A percentile compares a stretch with the other conserved stretches of the same genome.
phyloP scores from a whole-genome alignment of 495 filamentous ascomycete genomes.

The Penicillium daleae region DNA sequence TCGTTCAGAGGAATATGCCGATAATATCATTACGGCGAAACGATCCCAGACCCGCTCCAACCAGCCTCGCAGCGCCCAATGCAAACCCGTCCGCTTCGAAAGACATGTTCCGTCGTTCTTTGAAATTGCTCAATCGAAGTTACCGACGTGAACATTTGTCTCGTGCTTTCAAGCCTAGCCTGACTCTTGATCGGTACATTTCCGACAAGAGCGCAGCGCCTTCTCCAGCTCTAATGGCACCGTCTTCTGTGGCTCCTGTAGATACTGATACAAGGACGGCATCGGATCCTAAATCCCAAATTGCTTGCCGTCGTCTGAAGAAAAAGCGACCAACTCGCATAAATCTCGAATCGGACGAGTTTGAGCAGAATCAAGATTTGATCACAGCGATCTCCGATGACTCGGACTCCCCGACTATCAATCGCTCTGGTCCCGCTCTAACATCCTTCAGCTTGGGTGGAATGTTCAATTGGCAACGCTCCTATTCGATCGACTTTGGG shows the following conservation, averaged over 20 bases:
- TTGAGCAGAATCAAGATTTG: slow-evolving; percentile 23
- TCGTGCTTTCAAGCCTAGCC: slow-evolving; percentile 22
- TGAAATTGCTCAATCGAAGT: slow-evolving; percentile 33
- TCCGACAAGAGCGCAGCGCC: slow-evolving; percentile 19
- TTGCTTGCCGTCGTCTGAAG: slow-evolving; percentile 44
- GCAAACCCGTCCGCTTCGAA: slow-evolving; percentile 20
- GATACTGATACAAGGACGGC: not conserved
- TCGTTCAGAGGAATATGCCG: slow-evolving; percentile 40
- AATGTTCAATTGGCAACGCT: slow-evolving; percentile 56
- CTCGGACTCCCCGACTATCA: slow-evolving; percentile 12
- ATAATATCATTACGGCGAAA: slow-evolving; percentile 42
- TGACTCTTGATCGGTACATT: slow-evolving; percentile 48
- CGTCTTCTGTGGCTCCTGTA: not conserved
- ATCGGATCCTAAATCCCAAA: slow-evolving; percentile 1
- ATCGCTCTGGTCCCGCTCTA: not conserved
- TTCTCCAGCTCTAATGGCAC: not conserved
- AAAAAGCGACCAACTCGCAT: slow-evolving; percentile 55
- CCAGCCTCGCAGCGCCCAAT: slow-evolving; percentile 35
- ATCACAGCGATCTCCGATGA: slow-evolving; percentile 21
- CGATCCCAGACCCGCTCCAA: slow-evolving; percentile 42
- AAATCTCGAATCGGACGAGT: slow-evolving; percentile 42
- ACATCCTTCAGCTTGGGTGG: slow-evolving; percentile 21
- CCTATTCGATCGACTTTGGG: slow-evolving; percentile 78
- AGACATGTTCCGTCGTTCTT: slow-evolving; percentile 33
- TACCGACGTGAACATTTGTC: slow-evolving; percentile 25